These are phyloP conservation scores for Trichoderma atroviride DNA, from an alignment of 2,329 filamentous ascomycete genomes.

Conservation along the genomic window DNA sequence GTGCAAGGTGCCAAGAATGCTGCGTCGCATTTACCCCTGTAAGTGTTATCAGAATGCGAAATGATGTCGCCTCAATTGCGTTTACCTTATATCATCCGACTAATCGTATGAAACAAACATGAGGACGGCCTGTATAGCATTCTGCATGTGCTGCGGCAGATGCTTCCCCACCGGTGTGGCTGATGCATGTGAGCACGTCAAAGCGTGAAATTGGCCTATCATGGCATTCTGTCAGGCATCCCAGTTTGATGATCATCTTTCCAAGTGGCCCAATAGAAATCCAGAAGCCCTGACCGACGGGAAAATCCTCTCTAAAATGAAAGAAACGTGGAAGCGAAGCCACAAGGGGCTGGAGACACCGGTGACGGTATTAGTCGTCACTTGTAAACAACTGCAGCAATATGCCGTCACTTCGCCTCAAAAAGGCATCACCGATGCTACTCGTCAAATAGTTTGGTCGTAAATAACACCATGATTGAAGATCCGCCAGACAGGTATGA, in stretches of 20 bases:
- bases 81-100: background rate
- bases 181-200: conserved; percentile 18
- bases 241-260: background rate
- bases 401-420: background rate
- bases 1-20: background rate
- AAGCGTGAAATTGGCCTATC: background rate
- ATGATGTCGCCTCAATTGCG: background rate
- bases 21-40: background rate
- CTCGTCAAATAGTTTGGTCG: background rate
- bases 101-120: background rate
- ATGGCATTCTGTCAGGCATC: background rate
- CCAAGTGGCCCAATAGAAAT: background rate
- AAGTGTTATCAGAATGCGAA: background rate
- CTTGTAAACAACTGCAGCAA: background rate
- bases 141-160: background rate
- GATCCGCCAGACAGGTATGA: no score
- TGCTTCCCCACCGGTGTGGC: conserved; percentile 1
- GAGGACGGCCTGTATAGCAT: background rate
- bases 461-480: background rate
- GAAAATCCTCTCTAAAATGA: background rate
- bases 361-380: background rate
- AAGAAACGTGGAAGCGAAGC: background rate
- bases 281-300: background rate
- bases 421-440: background rate
- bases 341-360: background rate